Percentiles rank a stretch among this genome's conserved stretches.
Conservation (phyloP, 768 basidiomycete genomes). For the Hypsizygus marmoreus region DNA sequence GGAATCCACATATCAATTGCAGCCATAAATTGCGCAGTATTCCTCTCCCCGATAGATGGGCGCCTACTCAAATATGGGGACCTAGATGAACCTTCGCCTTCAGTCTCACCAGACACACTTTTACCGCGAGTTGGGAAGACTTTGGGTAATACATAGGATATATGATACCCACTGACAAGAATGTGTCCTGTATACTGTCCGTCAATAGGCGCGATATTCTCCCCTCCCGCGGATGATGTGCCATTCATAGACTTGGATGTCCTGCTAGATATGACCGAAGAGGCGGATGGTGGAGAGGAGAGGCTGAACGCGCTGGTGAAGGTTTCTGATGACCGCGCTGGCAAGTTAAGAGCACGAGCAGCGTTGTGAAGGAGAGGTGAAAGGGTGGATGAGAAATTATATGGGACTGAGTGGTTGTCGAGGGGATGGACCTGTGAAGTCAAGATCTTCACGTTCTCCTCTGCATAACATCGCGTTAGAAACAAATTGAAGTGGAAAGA, state of each 20-base stretch:
- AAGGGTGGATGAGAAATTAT: conserved; percentile 66
- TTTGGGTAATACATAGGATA: conserved; percentile 76
- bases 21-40: conserved; percentile 74
- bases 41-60: conserved; percentile 59
- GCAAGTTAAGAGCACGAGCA: conserved; percentile 67
- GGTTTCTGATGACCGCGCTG: conserved; percentile 57
- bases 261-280: conserved; percentile 32
- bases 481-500: neutral
- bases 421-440: conserved; percentile 77
- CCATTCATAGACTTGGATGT: conserved; percentile 37
- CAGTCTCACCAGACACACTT: conserved; percentile 26
- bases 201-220: conserved; percentile 51
- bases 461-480: conserved; percentile 32
- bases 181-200: conserved; percentile 73
- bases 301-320: conserved; percentile 60
- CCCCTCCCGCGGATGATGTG: conserved; percentile 24
- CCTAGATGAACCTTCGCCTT: conserved; percentile 26
- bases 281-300: conserved; percentile 32
- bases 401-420: conserved; percentile 69
- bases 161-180: conserved; percentile 73
- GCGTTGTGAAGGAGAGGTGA: conserved; percentile 70
- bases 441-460: conserved; percentile 79
- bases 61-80: conserved; percentile 44
- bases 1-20: conserved; percentile 79
- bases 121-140: conserved; percentile 46